Evolutionary conservation across 495 filamentous ascomycete species (phyloP).

Genomic region (Trichoderma parareesei): DNA sequence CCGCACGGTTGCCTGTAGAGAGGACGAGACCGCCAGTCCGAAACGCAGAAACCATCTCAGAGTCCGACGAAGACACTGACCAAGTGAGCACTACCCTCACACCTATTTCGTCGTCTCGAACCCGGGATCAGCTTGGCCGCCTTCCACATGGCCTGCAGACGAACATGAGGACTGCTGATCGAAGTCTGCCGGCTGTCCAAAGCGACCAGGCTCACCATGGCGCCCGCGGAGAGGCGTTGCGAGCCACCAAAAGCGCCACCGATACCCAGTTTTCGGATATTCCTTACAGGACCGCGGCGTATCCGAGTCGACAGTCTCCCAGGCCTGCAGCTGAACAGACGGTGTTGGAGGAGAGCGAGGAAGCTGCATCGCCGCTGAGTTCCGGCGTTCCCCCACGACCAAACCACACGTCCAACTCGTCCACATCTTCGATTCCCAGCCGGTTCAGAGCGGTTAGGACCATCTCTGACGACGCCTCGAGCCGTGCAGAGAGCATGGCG

Average conservation of each 20-base stretch:
- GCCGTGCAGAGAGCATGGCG: conserved; percentile 31
- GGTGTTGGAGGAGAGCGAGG: neutral
- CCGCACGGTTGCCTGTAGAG: neutral
- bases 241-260: neutral
- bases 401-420: conserved; percentile 30
- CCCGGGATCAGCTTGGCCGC: conserved; percentile 13
- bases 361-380: neutral
- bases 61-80: conserved; percentile 24
- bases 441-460: conserved; percentile 40
- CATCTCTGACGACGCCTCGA: conserved; percentile 42
- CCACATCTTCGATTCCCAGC: conserved; percentile 29
- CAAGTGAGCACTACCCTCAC: conserved; percentile 1
- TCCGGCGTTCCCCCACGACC: conserved; percentile 15
- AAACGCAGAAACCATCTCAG: conserved; percentile 23
- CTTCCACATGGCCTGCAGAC: conserved; percentile 12
- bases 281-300: neutral
- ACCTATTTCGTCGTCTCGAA: neutral
- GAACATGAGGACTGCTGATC: neutral
- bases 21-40: conserved; percentile 14
- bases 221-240: neutral
- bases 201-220: neutral
- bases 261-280: conserved; percentile 5
- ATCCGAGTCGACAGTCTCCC: neutral
- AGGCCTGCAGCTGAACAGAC: neutral
- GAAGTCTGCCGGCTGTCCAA: neutral